phyloP scores from a whole-genome alignment of 2,329 filamentous ascomycete genomes.

The Exophiala mesophila region DNA sequence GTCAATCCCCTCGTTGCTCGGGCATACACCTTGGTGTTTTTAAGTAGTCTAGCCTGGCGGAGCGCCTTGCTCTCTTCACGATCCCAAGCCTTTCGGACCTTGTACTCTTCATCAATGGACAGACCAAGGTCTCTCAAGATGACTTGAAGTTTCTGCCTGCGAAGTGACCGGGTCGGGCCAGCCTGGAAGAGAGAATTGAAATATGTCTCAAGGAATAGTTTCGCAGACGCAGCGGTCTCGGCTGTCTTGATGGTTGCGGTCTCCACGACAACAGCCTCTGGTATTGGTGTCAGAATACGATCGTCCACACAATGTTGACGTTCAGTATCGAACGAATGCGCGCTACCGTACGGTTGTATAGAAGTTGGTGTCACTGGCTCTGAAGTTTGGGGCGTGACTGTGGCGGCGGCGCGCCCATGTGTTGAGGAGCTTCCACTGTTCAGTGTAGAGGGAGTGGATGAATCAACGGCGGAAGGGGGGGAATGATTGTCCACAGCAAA shows the following conservation, averaged over 20 bases:
- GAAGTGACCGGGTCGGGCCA: conserved; percentile 55
- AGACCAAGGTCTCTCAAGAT: conserved; percentile 45
- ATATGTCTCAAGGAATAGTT: conserved; percentile 79
- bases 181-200: conserved; percentile 65
- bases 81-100: conserved; percentile 55
- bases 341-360: conserved; percentile 7
- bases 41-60: conserved; percentile 66
- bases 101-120: conserved; percentile 13
- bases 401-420: not conserved
- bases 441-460: conserved; percentile 20
- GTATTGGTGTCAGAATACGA: conserved; percentile 20
- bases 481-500: conserved; percentile 10
- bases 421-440: conserved; percentile 15
- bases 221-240: conserved; percentile 73
- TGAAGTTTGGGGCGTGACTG: conserved; percentile 21
- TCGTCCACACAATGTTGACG: conserved; percentile 5
- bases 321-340: conserved; percentile 14
- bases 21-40: conserved; percentile 50
- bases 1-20: conserved; percentile 47
- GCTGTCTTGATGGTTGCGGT: conserved; percentile 51
- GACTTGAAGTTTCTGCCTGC: conserved; percentile 58
- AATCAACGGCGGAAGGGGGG: conserved; percentile 4
- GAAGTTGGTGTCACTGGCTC: conserved; percentile 17
- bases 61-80: conserved; percentile 68
- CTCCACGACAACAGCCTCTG: conserved; percentile 10